Percentiles rank a stretch among this genome's conserved stretches.
Evolutionary conservation across 139 green algal species (phyloP).

Genomic region (Chlamydomonas applanata): DNA sequence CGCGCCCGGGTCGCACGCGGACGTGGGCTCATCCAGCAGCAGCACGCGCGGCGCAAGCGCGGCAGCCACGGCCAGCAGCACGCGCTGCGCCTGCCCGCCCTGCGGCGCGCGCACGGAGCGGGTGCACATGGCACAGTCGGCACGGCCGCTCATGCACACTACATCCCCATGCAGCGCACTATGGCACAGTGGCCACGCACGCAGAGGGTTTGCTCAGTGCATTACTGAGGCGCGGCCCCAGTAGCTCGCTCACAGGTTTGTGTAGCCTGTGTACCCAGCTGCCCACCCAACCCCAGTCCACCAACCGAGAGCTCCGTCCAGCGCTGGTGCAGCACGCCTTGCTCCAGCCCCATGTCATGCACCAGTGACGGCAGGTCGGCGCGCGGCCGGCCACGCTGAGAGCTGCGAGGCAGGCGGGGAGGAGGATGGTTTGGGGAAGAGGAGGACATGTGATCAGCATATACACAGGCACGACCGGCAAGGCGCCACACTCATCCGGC

Average conservation of each 20-base stretch:
- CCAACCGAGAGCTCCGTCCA: slow-evolving; percentile 84
- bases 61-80: slow-evolving; percentile 71
- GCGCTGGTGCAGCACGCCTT: slow-evolving; percentile 64
- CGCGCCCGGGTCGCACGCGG: slow-evolving; percentile 64
- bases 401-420: no score
- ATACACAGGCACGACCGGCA: no score
- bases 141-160: no score
- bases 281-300: no score
- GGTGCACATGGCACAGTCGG: no score
- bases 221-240: no score
- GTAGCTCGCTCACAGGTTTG: background rate
- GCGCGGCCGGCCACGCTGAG: slow-evolving; percentile 39
- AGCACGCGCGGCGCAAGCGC: slow-evolving; percentile 74
- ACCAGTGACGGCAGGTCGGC: slow-evolving; percentile 72
- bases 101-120: slow-evolving; percentile 10
- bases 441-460: no score
- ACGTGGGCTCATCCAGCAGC: slow-evolving; percentile 81
- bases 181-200: no score
- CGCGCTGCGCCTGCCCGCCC: slow-evolving; percentile 80
- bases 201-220: background rate
- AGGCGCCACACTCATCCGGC: no score
- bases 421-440: no score
- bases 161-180: no score
- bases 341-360: slow-evolving; percentile 68
- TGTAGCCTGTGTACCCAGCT: background rate